phyloP scores from a whole-genome alignment of 2,329 filamentous ascomycete species.

The Aspergillus terreus region DNA sequence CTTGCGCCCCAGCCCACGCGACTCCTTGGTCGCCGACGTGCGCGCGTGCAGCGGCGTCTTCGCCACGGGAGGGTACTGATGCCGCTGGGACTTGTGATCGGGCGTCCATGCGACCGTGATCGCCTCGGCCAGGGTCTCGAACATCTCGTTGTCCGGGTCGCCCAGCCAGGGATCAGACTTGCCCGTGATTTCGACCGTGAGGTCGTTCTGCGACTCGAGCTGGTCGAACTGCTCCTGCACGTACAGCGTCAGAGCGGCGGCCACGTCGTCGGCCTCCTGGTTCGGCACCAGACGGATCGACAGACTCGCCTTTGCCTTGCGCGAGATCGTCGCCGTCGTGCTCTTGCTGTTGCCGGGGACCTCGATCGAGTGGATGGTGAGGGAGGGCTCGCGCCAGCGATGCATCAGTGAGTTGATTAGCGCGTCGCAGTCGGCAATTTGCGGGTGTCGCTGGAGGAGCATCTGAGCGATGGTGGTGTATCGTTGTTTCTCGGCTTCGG shows the following conservation, averaged over 20 bases:
- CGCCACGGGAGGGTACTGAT: conserved; percentile 30
- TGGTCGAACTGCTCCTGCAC: conserved; percentile 67
- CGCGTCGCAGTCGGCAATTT: conserved; percentile 60
- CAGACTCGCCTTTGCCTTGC: conserved; percentile 80
- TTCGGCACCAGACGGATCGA: conserved; percentile 91
- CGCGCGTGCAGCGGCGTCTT: conserved; percentile 15
- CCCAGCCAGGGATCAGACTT: conserved; percentile 95
- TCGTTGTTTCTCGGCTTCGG: conserved; percentile 69
- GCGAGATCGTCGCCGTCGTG: conserved; percentile 79
- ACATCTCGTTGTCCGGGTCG: conserved; percentile 85
- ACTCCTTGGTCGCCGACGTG: conserved; percentile 11
- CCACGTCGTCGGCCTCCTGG: conserved; percentile 78
- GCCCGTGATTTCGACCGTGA: conserved; percentile 83
- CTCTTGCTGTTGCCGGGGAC: conserved; percentile 76
- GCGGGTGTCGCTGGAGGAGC: conserved; percentile 67
- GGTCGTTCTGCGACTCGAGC: conserved; percentile 74
- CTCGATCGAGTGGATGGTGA: conserved; percentile 91
- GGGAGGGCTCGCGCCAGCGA: conserved; percentile 88
- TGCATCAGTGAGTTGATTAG: conserved; percentile 85
- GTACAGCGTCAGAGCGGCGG: conserved; percentile 62
- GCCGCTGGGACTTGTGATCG: conserved; percentile 26
- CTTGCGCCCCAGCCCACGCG: conserved; percentile 25
- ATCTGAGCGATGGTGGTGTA: conserved; percentile 82
- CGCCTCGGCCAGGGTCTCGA: conserved; percentile 79
- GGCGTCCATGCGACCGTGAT: conserved; percentile 78